Percentiles rank a stretch among this genome's conserved stretches.
Conservation (phyloP, 2,329 filamentous ascomycete species). For the Hypoxylon sp. region DNA sequence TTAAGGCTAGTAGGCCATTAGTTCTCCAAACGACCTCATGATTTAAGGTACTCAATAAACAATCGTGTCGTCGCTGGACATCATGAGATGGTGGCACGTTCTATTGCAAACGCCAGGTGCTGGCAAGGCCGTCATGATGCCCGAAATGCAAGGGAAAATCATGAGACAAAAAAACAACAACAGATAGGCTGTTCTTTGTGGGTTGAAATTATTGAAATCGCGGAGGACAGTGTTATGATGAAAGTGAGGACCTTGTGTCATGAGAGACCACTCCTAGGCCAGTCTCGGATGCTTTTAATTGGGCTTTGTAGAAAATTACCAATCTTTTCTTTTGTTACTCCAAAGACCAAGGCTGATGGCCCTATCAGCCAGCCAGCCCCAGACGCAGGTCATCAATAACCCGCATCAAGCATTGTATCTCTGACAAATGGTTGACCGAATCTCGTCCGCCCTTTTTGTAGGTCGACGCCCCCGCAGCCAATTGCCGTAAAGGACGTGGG, state of each 20-base stretch:
- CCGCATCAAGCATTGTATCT: conserved; percentile 38
- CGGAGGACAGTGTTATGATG: conserved; percentile 21
- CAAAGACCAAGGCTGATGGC: conserved; percentile 13
- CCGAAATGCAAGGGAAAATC: conserved; percentile 22
- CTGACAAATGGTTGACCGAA: conserved; percentile 43
- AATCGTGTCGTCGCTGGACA: conserved; percentile 13
- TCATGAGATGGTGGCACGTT: conserved; percentile 44
- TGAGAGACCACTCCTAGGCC: conserved; percentile 15
- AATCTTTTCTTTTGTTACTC: conserved; percentile 15
- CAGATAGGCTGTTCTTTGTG: conserved; percentile 15
- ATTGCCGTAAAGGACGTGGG: conserved; percentile 36
- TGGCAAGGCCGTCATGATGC: conserved; percentile 19
- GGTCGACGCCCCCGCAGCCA: conserved; percentile 39
- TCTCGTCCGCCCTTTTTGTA: conserved; percentile 28
- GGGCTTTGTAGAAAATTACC: conserved; percentile 21
- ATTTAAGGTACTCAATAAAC: conserved; percentile 11
- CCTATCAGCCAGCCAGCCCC: conserved; percentile 41
- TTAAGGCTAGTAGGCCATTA: conserved; percentile 23
- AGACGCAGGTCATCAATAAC: conserved; percentile 46
- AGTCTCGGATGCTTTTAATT: conserved; percentile 26
- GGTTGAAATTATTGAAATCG: conserved; percentile 16
- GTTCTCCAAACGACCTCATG: conserved; percentile 9
- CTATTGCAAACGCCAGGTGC: conserved; percentile 12
- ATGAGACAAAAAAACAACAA: conserved; percentile 13
- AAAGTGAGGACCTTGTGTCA: conserved; percentile 30